These are phyloP conservation scores for Chlamydomonas urium DNA, from an alignment of 139 green algal species.

Conservation along the genomic window DNA sequence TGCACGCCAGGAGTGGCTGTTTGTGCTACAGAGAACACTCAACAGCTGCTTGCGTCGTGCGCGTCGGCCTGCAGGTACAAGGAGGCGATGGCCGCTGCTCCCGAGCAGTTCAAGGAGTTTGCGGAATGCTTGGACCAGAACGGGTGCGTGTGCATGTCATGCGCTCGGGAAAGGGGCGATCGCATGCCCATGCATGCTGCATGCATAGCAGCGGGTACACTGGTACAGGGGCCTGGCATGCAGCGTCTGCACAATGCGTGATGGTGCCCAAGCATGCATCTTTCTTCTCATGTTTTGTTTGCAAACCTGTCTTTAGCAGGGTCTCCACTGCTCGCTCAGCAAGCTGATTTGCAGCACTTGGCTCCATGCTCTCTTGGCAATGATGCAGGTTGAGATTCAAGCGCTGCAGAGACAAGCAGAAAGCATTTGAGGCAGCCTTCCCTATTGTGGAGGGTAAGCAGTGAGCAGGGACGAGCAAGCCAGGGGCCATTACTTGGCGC, in stretches of 20 bases:
- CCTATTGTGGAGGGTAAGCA: slow-evolving; percentile 25
- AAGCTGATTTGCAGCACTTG: too few species aligned
- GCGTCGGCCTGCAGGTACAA: slow-evolving; percentile 49
- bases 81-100: slow-evolving; percentile 37
- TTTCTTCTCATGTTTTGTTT: too few species aligned
- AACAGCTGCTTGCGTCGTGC: too few species aligned
- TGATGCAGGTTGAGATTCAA: slow-evolving; percentile 46
- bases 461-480: slow-evolving; percentile 11
- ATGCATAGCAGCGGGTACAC: background rate
- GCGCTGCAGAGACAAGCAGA: slow-evolving; percentile 46
- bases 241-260: background rate
- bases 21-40: too few species aligned
- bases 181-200: background rate
- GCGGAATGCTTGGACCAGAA: slow-evolving; percentile 45
- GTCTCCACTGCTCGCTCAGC: too few species aligned
- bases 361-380: too few species aligned
- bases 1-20: too few species aligned
- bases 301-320: too few species aligned
- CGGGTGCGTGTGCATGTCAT: slow-evolving; percentile 29
- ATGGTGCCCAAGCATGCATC: too few species aligned
- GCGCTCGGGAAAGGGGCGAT: background rate
- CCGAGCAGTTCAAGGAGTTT: slow-evolving; percentile 46
- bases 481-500: too few species aligned
- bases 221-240: background rate
- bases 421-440: slow-evolving; percentile 41